Evolutionary conservation across 2,329 filamentous ascomycete genomes (phyloP).

Genomic region (Aspergillus felis): DNA sequence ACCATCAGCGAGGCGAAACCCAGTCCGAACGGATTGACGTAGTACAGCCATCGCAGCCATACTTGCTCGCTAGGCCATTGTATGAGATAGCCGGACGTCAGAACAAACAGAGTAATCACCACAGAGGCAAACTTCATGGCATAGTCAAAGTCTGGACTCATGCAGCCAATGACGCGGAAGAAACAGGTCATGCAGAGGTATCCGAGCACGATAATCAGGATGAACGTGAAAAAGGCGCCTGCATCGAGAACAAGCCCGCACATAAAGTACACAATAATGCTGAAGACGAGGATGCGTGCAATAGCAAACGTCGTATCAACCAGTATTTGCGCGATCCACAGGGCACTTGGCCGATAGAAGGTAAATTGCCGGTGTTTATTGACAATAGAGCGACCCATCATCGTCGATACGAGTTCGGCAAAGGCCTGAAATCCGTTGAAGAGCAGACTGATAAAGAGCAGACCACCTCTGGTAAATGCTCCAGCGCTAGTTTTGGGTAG

Average conservation of each 20-base stretch:
- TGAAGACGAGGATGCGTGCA: constrained; percentile 67
- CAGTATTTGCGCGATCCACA: constrained; percentile 79
- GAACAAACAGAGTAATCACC: constrained; percentile 75
- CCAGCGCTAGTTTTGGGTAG: constrained; percentile 61
- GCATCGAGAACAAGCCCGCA: constrained; percentile 64
- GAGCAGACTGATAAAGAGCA: constrained; percentile 73
- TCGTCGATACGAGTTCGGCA: constrained; percentile 68
- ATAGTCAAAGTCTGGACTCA: constrained; percentile 78
- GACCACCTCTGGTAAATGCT: constrained; percentile 76
- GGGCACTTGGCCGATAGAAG: constrained; percentile 74
- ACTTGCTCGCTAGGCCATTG: constrained; percentile 71
- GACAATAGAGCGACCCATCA: constrained; percentile 71
- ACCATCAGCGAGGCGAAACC: constrained; percentile 77
- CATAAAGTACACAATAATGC: constrained; percentile 77
- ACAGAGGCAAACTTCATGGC: constrained; percentile 79
- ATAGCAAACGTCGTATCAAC: constrained; percentile 72
- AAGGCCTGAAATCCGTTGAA: constrained; percentile 90
- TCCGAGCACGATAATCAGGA: constrained; percentile 63
- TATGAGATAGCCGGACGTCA: constrained; percentile 80
- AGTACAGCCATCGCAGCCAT: constrained; percentile 78
- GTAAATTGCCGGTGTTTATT: constrained; percentile 83
- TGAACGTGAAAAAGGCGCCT: constrained; percentile 74
- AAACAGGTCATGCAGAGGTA: constrained; percentile 73
- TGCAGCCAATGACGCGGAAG: constrained; percentile 69
- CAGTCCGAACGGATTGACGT: constrained; percentile 69